Evolutionary conservation across 345 rosid species (phyloP), one percentile per base, ranked within the genome.

Genomic region (Populus alba): DNA sequence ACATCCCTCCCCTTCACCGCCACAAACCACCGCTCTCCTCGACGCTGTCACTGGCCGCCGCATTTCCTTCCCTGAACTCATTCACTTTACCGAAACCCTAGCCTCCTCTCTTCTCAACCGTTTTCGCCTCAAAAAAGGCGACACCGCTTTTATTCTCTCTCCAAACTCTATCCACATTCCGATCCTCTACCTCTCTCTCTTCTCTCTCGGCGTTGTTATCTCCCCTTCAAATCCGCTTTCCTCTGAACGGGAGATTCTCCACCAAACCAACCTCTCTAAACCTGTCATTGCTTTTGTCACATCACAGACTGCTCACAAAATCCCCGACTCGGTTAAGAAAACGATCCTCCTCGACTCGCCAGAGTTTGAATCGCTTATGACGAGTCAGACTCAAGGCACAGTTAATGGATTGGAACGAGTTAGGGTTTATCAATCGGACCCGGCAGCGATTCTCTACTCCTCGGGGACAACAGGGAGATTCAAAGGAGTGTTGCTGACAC

Each of bases 381-480:
- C 78, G 68, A 43, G 27, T 73, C 78, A n/a, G 62, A 20, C 23
- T 25, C 43, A 61, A 55, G 27, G 43, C 1, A 66, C 33, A 43
- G 67, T 23, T 29, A 74, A 51, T 20, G 65, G 23, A 4, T 57
- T 20, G 20, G 72, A 72, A n/a, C 57, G n/a, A 13, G 74, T 43
- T 12, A 61, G 35, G 31, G 85, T 85, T 29, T 71, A 18, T n/a
- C 87, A 84, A 65, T 86, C 90, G 8, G 92, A 87, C 71, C 81
- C 87, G 2, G 94, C 92, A 37, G 86, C 85, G 78, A 85, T 91
- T 75, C 77, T 91, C 45, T 91, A 86, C 83, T 91, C 94, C 1
- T 91, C 92, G 13, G 94, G 94, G 66, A 91, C 94, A 66, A 88
- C 89, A 13, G 91, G 92, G 68, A 70, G 33, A 39, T 78, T 84